Evolutionary conservation across 176 grass and related monocot genomes (phyloP).

Genomic region (Phragmites australis): DNA sequence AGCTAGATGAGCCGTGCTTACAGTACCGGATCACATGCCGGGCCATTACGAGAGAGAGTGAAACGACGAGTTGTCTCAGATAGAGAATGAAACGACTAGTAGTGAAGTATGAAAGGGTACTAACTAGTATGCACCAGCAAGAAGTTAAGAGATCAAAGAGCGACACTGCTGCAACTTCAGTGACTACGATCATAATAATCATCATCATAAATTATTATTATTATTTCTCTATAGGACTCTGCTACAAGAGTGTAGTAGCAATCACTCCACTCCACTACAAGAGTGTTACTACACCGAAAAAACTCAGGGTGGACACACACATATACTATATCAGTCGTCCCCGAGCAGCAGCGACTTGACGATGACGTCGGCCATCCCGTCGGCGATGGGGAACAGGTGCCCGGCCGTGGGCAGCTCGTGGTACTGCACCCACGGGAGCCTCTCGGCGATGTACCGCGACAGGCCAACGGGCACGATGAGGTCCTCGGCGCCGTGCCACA

Average conservation of each 20-base stretch:
- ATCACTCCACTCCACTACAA: not conserved
- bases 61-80: no score
- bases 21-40: no score
- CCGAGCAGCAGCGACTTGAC: slow-evolving; percentile 52
- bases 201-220: no score
- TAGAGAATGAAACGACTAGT: no score
- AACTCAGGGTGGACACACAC: no score
- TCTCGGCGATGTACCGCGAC: slow-evolving; percentile 64
- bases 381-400: slow-evolving; percentile 63
- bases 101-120: no score
- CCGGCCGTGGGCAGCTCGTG: slow-evolving; percentile 75
- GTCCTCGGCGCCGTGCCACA: slow-evolving; percentile 84
- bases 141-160: no score
- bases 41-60: no score
- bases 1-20: no score
- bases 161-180: not conserved
- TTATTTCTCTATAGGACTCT: not conserved
- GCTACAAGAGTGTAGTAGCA: not conserved
- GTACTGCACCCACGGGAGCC: slow-evolving; percentile 69
- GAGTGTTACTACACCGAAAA: no score
- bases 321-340: not conserved
- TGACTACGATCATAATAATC: not conserved
- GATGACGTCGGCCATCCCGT: slow-evolving; percentile 68
- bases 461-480: slow-evolving; percentile 64
- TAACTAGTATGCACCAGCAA: no score